These are phyloP conservation scores for Medicago arabica DNA, from an alignment of 306 rosid genomes.

Conservation along the genomic window DNA sequence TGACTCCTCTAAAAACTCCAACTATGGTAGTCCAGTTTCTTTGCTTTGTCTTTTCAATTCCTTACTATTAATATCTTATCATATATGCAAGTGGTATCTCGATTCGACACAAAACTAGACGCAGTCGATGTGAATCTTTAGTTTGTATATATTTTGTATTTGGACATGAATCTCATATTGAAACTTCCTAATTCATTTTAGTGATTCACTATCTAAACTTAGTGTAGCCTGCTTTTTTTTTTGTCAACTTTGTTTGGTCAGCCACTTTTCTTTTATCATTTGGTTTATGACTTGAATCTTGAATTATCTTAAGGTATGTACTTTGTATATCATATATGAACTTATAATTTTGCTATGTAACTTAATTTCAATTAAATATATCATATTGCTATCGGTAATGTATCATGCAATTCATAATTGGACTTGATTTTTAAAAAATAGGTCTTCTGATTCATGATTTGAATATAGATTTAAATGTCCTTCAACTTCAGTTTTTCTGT, in stretches of 20 bases:
- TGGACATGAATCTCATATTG: background rate
- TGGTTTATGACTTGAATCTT: background rate
- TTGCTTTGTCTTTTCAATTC: constrained; percentile 6
- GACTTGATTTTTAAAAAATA: background rate
- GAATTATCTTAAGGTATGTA: no score
- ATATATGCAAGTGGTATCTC: background rate
- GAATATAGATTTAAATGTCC: no score
- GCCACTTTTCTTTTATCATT: background rate
- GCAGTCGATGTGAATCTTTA: background rate
- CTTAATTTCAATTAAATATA: no score
- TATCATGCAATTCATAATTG: background rate
- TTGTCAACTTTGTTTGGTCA: background rate
- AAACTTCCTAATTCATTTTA: background rate
- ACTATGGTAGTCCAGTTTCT: constrained; percentile 55
- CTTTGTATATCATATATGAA: no score
- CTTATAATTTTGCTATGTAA: background rate
- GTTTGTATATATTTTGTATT: background rate
- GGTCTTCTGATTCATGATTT: background rate
- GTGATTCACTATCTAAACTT: background rate
- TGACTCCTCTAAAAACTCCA: constrained; percentile 81
- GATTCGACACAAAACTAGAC: background rate
- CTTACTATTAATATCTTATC: background rate
- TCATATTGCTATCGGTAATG: background rate
- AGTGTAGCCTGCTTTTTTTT: background rate
- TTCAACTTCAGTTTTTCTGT: background rate